Evolutionary conservation across 2,329 filamentous ascomycete species (phyloP).

Genomic region (Fusarium sp.): DNA sequence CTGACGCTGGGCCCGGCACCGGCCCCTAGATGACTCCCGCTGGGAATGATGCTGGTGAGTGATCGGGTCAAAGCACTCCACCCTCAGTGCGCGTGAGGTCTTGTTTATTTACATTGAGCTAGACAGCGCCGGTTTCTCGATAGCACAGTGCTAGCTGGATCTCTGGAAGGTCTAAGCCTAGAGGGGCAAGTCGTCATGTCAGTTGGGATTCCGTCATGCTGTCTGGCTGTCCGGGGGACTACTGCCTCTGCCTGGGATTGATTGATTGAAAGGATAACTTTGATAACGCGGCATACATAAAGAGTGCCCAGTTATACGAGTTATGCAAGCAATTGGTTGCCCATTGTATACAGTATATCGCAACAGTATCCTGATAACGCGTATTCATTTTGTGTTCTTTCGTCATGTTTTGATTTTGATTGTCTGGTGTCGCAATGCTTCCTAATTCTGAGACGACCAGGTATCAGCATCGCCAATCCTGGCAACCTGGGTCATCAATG

Average conservation of each 20-base stretch:
- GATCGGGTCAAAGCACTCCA: slow-evolving; percentile 25
- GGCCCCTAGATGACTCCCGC: slow-evolving; percentile 42
- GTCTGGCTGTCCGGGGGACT: slow-evolving; percentile 10
- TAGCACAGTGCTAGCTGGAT: slow-evolving; percentile 34
- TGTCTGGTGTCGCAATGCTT: slow-evolving; percentile 35
- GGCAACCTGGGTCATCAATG: slow-evolving; percentile 32
- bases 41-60: not conserved
- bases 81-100: slow-evolving; percentile 31
- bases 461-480: slow-evolving; percentile 39
- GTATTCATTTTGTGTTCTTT: slow-evolving; percentile 23
- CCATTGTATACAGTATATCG: slow-evolving; percentile 24
- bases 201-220: slow-evolving; percentile 35
- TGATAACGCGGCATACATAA: slow-evolving; percentile 20
- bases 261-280: slow-evolving; percentile 9
- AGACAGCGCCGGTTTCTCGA: slow-evolving; percentile 7
- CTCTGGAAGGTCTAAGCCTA: slow-evolving; percentile 15
- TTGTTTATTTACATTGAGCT: slow-evolving; percentile 28
- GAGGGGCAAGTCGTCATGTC: slow-evolving; percentile 44
- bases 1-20: slow-evolving; percentile 37
- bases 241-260: not conserved
- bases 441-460: slow-evolving; percentile 42
- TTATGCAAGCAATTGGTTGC: slow-evolving; percentile 26
- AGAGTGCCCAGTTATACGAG: slow-evolving; percentile 12
- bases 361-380: slow-evolving; percentile 30
- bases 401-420: slow-evolving; percentile 39